Conservation (phyloP, 768 basidiomycete species). For the Kwoniella pini region DNA sequence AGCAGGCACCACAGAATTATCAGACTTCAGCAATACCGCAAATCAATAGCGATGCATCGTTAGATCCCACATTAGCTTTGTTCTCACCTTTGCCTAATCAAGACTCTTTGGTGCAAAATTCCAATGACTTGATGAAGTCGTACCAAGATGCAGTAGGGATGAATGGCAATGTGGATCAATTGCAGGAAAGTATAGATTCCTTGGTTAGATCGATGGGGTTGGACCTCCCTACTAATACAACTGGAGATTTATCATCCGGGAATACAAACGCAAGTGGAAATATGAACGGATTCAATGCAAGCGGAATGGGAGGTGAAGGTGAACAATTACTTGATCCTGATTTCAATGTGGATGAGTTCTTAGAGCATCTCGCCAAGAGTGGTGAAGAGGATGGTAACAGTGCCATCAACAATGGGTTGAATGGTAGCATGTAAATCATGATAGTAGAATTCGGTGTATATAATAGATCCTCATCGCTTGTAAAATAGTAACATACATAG, state of each 20-base stretch:
- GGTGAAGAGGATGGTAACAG: conserved; percentile 4
- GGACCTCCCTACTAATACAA: conserved; percentile 57
- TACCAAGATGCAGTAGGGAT: conserved; percentile 69
- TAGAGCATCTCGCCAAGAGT: conserved; percentile 29
- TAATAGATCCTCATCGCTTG: no score
- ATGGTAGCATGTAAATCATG: no score
- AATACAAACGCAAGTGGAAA: background rate
- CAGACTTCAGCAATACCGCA: background rate
- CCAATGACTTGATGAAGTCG: conserved; percentile 60
- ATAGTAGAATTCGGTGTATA: no score
- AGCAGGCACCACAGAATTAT: conserved; percentile 1
- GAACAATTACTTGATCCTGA: conserved; percentile 25
- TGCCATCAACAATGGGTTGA: no score
- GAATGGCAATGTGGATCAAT: conserved; percentile 69
- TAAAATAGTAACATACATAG: no score
- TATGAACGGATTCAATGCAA: background rate
- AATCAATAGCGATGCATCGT: background rate
- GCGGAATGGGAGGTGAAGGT: conserved; percentile 8
- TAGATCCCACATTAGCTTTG: conserved; percentile 43
- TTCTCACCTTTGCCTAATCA: conserved; percentile 43
- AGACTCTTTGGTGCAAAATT: conserved; percentile 51
- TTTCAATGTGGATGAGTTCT: conserved; percentile 47
- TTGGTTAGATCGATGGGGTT: conserved; percentile 72
- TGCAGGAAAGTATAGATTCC: conserved; percentile 68
- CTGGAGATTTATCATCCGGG: background rate